Evolutionary conservation across 2,329 filamentous ascomycete species (phyloP), one percentile per base, ranked within the genome.

Genomic region (Calcarisporium arbuscula): DNA sequence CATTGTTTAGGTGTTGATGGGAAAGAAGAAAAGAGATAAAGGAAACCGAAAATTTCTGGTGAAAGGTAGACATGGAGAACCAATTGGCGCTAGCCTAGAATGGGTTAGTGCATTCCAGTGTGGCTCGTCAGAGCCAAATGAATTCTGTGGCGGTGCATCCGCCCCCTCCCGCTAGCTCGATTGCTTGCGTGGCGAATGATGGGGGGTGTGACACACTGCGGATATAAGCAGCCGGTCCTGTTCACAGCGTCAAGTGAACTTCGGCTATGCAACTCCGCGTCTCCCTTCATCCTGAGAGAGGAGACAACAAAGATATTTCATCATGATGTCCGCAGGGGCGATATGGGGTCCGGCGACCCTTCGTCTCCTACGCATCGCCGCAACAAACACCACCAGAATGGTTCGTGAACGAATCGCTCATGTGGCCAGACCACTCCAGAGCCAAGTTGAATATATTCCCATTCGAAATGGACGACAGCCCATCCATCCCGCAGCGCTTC

Each of bases 301-400:
- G 38, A 27, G 43, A 47, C 27, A 39, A 42, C 44, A 38, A 40
- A 49, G 42, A 44, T 48, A 41, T 38, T 41, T 46, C 56, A 68
- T 45, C 45, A 78, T 78, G 74, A 66, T 66, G 60, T 67, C 70
- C 54, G 56, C 60, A 54, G 70, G 70, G 64, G 71, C 69, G 60
- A 62, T 75, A 56, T 74, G 67, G 72, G 73, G 67, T 50, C 69
- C 72, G 39, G 62, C 65, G 53, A 68, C 70, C 61, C 58, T 75
- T 54, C 70, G 70, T 55, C 58, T 72, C 48, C 61, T 76, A 49
- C 68, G 70, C 52, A 64, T 62, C 47, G 68, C 72, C 53, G 60
- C 70, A 52, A 58, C 60, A 32, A 70, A 67, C 49, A 65, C 71
- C 49, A 65, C 67, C 40, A 67, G 69, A 44, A 58, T 66, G 45